phyloP scores from a whole-genome alignment of 176 grass and related monocot species.

The Oryza punctata region DNA sequence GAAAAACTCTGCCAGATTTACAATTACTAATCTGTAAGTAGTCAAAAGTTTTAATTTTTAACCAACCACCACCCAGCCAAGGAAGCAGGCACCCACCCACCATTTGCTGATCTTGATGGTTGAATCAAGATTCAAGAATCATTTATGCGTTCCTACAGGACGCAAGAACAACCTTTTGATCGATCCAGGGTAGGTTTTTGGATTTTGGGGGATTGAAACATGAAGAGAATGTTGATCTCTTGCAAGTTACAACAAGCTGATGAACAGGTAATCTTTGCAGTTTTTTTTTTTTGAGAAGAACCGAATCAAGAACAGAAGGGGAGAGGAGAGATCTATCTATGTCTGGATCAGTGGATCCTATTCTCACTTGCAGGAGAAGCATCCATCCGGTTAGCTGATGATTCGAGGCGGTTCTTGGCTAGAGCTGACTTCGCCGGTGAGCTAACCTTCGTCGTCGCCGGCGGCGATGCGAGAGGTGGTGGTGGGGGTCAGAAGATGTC shows the following conservation, averaged over 20 bases:
- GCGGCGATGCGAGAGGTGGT: too few species aligned
- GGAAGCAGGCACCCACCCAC: neutral
- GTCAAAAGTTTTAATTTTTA: constrained; percentile 36
- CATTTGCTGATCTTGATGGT: neutral
- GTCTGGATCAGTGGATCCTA: constrained; percentile 31
- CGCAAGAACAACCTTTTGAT: neutral
- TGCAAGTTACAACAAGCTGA: neutral
- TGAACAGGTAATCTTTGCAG: constrained; percentile 15
- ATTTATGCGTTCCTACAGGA: neutral
- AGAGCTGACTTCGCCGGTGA: neutral
- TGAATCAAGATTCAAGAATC: neutral
- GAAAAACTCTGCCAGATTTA: neutral
- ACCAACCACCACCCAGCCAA: neutral
- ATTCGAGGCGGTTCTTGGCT: neutral
- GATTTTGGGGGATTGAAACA: neutral
- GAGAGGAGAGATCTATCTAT: constrained; percentile 36
- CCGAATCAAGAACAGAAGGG: neutral
- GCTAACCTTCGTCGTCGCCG: neutral
- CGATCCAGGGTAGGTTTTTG: neutral
- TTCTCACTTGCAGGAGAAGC: constrained; percentile 3
- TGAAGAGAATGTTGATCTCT: neutral
- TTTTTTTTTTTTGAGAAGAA: constrained; percentile 8
- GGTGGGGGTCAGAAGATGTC: constrained; percentile 66
- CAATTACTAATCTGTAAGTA: constrained; percentile 23
- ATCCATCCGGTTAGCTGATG: neutral